Base-by-base conservation (phyloP, 2,329 filamentous ascomycete species). In the Aspergillus ruber region DNA sequence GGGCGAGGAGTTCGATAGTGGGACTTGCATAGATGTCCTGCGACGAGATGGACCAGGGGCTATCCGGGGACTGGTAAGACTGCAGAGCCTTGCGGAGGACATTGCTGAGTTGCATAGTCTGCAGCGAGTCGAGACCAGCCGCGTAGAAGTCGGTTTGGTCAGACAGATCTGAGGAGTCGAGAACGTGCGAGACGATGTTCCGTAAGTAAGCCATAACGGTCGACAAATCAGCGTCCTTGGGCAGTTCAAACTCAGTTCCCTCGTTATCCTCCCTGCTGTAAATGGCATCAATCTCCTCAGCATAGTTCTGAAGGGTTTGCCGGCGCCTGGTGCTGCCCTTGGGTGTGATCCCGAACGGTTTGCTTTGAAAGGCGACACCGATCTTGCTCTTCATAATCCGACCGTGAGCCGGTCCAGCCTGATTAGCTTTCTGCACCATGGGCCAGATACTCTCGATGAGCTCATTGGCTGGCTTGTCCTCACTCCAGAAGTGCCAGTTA, bases 261-360 rank as follows among this genome's bases (percentile, higher is more conserved):
- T 33, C 6, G 10, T 17, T 29, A 10, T 17, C 23, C 15, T 12
- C 13, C 2, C 15, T 36, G 32, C 25, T 27, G 18, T 78, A 79
- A 3, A 78, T 61, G 0, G 64, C 61, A 5, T 77, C 70, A 36
- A 79, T 78, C 46, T 77, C 75, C 1, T 67, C 54, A 2, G 57
- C 57, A 42, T 76, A 79, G 2, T 72, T 57, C 2, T 57, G 50
- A 8, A 70, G 46, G 2, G 74, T 74, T 0, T 65, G 63, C 0
- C 61, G 62, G 3, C 74, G 67, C 56, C 73, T 71, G 3, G 75
- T 64, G 0, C 67, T 74, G 0, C 72, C 70, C 55, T 79, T 78
- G 10, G 72, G 68, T 0, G 76, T 74, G 13, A 61, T 66, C 3
- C 68, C 53, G 43, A 78, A 75, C 0, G 73, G 71, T 56, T 74